Conservation (phyloP, 768 basidiomycete genomes). For the Tulasnella calospora region DNA sequence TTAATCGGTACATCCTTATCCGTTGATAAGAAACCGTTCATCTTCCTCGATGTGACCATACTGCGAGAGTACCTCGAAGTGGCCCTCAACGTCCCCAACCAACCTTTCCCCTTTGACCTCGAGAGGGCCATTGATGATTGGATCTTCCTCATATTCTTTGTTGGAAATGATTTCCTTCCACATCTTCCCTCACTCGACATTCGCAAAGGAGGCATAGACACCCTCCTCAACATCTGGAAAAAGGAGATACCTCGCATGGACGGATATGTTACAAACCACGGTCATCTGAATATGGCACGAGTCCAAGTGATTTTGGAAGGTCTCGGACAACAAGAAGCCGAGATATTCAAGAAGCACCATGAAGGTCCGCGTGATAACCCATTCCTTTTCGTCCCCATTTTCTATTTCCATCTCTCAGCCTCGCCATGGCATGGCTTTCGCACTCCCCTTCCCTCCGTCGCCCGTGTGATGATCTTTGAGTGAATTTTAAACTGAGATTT, state of each 20-base stretch:
- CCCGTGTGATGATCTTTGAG: neutral
- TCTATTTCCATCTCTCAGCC: neutral
- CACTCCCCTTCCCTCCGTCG: neutral
- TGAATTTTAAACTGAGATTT: slow-evolving; percentile 8
- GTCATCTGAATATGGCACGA: slow-evolving; percentile 75
- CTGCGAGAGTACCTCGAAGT: slow-evolving; percentile 97
- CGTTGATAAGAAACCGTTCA: slow-evolving; percentile 89
- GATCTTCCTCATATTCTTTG: slow-evolving; percentile 99
- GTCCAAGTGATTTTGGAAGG: slow-evolving; percentile 95
- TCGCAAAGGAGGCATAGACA: slow-evolving; percentile 98
- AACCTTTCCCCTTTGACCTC: slow-evolving; percentile 81
- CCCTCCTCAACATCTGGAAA: slow-evolving; percentile 92
- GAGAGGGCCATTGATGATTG: slow-evolving; percentile 99
- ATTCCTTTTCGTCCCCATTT: slow-evolving; percentile 26
- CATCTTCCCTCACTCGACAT: slow-evolving; percentile 98
- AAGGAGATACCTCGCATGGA: slow-evolving; percentile 91
- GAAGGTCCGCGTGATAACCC: slow-evolving; percentile 62
- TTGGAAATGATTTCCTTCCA: slow-evolving; percentile 98
- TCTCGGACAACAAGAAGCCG: slow-evolving; percentile 89
- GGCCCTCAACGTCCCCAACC: slow-evolving; percentile 78
- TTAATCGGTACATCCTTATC: slow-evolving; percentile 36
- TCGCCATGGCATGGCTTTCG: neutral
- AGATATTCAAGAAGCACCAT: slow-evolving; percentile 86
- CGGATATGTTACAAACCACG: slow-evolving; percentile 93
- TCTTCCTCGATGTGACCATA: slow-evolving; percentile 95